phyloP scores from a whole-genome alignment of 192 early-diverging fungal genomes.

The Coemansia sp. region DNA sequence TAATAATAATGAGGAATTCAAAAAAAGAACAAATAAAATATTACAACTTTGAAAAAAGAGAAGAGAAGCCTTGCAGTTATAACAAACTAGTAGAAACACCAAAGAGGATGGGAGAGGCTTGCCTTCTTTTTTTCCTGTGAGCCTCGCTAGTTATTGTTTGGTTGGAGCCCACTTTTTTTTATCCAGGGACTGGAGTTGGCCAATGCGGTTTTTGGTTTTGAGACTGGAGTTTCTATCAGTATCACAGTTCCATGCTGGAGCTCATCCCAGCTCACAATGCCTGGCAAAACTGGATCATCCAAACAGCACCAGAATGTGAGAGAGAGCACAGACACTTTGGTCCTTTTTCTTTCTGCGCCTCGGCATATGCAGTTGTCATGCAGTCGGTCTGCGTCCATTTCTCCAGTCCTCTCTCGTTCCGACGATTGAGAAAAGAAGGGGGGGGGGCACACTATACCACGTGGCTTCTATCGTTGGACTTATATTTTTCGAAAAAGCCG shows the following conservation, averaged over 20 bases:
- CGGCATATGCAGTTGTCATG: neutral
- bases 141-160: neutral
- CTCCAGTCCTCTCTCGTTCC: neutral
- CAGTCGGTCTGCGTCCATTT: neutral
- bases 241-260: neutral
- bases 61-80: neutral
- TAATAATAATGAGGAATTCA: neutral
- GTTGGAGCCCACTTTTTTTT: neutral
- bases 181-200: neutral
- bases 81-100: neutral
- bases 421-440: neutral
- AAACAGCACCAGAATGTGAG: neutral
- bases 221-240: neutral
- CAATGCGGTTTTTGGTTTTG: neutral
- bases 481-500: neutral
- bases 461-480: neutral
- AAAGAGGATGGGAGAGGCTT: neutral
- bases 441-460: neutral
- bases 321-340: neutral
- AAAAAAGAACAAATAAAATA: neutral
- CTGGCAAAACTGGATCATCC: neutral
- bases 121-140: neutral
- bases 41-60: neutral
- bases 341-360: neutral
- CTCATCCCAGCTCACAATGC: neutral